Conservation (phyloP, 805 yeast genomes). For the Barnettozyma californica region DNA sequence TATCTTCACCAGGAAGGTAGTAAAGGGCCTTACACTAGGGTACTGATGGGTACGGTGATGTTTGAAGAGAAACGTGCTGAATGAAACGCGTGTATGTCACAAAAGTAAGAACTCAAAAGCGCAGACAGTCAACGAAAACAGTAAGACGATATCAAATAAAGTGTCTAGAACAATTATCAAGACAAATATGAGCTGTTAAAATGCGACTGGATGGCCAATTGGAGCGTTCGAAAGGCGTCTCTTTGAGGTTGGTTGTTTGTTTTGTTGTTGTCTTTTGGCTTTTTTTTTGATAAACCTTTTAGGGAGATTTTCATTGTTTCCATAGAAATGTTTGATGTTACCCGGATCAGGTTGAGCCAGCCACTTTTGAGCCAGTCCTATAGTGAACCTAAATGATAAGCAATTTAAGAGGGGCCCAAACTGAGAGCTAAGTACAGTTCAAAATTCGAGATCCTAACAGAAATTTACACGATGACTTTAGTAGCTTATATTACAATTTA, state of each 20-base stretch:
- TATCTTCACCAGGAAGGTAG: background rate
- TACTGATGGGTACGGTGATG: background rate
- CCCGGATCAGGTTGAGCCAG: background rate
- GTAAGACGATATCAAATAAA: background rate
- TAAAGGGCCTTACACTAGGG: background rate
- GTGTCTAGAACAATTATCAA: background rate
- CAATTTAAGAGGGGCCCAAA: too few relatives aligned
- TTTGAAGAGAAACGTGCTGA: background rate
- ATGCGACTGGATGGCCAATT: slow-evolving; percentile 1
- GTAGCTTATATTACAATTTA: too few relatives aligned
- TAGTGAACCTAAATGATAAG: too few relatives aligned
- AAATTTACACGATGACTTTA: too few relatives aligned
- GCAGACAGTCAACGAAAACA: background rate
- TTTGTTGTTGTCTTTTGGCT: slow-evolving; percentile 2
- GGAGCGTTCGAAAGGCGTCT: background rate
- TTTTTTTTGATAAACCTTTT: slow-evolving; percentile 3
- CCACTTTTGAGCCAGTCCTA: background rate
- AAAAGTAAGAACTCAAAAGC: background rate
- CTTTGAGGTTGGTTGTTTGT: background rate
- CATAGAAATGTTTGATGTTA: slow-evolving; percentile 4
- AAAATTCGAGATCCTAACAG: too few relatives aligned
- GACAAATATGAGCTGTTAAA: background rate
- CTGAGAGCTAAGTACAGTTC: too few relatives aligned
- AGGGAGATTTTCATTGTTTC: slow-evolving; percentile 7
- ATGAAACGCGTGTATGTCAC: background rate